Conservation (phyloP, 2,329 filamentous ascomycete species). For the Clonostachys rosea region DNA sequence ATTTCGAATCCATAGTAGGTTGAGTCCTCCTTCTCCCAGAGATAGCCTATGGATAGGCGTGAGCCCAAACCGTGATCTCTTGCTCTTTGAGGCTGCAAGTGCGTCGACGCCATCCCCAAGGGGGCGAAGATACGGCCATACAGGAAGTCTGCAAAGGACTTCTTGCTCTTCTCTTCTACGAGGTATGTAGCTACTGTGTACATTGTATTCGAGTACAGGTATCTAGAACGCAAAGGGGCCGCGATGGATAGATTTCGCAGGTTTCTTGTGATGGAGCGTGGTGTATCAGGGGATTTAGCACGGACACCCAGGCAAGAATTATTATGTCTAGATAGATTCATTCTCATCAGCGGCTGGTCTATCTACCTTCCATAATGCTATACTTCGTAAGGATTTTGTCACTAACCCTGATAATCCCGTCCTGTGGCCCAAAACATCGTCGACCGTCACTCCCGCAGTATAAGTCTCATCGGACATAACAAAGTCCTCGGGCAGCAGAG, state of each 20-base stretch:
- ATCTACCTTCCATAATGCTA: too few species aligned
- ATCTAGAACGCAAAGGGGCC: slow-evolving; percentile 12
- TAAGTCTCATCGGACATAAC: too few species aligned
- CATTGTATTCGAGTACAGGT: slow-evolving; percentile 20
- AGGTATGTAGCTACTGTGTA: slow-evolving; percentile 15
- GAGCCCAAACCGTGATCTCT: slow-evolving; percentile 8
- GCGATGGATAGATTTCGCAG: slow-evolving; percentile 14
- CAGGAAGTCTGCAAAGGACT: slow-evolving; percentile 13
- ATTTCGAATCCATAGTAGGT: slow-evolving; percentile 3
- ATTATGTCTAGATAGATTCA: too few species aligned
- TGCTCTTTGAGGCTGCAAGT: slow-evolving; percentile 11
- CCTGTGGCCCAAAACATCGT: too few species aligned
- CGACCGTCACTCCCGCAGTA: too few species aligned
- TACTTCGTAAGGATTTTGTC: too few species aligned
- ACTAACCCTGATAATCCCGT: too few species aligned
- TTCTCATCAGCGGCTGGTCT: too few species aligned
- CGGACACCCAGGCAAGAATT: background rate
- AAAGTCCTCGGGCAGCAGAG: too few species aligned
- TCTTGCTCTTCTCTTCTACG: slow-evolving; percentile 9
- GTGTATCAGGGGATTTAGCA: slow-evolving; percentile 1
- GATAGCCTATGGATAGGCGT: slow-evolving; percentile 10
- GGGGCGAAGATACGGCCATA: slow-evolving; percentile 12
- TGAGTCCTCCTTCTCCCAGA: slow-evolving; percentile 6
- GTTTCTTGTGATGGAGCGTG: slow-evolving; percentile 15
- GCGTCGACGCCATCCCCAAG: slow-evolving; percentile 15